Conservation (phyloP, 495 filamentous ascomycete species). For the Aspergillus sclerotioniger region DNA sequence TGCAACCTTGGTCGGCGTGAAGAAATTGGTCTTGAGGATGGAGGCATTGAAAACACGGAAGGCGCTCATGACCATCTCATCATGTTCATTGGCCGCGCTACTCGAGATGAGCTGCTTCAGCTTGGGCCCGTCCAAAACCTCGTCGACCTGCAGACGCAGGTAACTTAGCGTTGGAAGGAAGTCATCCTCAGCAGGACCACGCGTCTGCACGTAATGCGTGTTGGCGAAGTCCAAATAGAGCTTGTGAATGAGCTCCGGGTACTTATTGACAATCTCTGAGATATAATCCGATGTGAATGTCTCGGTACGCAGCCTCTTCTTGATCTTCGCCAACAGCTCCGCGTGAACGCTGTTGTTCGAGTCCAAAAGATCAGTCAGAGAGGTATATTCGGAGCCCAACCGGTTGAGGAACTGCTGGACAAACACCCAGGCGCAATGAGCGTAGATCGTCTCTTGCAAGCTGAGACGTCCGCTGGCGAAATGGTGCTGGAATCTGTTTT, state of each 20-base stretch:
- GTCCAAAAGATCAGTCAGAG: slow-evolving; percentile 79
- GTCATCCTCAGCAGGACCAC: slow-evolving; percentile 64
- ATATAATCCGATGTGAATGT: slow-evolving; percentile 99
- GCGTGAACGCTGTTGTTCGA: slow-evolving; percentile 77
- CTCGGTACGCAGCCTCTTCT: slow-evolving; percentile 90
- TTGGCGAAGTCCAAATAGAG: slow-evolving; percentile 91
- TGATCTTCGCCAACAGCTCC: slow-evolving; percentile 91
- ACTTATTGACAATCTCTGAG: slow-evolving; percentile 89
- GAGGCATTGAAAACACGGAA: slow-evolving; percentile 91
- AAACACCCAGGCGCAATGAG: slow-evolving; percentile 95
- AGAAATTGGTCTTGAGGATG: slow-evolving; percentile 97
- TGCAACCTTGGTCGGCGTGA: slow-evolving; percentile 97
- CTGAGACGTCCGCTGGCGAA: slow-evolving; percentile 88
- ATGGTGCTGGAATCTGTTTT: slow-evolving; percentile 87
- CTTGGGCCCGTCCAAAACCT: slow-evolving; percentile 72
- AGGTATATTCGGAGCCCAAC: slow-evolving; percentile 86
- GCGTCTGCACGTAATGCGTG: slow-evolving; percentile 83
- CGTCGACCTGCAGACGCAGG: slow-evolving; percentile 66
- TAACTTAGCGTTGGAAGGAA: slow-evolving; percentile 81
- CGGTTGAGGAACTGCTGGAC: slow-evolving; percentile 97
- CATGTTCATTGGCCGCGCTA: slow-evolving; percentile 85
- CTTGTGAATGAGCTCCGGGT: slow-evolving; percentile 82
- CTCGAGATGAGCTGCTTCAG: slow-evolving; percentile 79
- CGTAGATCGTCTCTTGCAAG: slow-evolving; percentile 95
- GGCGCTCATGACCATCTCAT: slow-evolving; percentile 96